Base-by-base conservation (phyloP, 2,329 filamentous ascomycete species). In the Paecilomyces sp. region DNA sequence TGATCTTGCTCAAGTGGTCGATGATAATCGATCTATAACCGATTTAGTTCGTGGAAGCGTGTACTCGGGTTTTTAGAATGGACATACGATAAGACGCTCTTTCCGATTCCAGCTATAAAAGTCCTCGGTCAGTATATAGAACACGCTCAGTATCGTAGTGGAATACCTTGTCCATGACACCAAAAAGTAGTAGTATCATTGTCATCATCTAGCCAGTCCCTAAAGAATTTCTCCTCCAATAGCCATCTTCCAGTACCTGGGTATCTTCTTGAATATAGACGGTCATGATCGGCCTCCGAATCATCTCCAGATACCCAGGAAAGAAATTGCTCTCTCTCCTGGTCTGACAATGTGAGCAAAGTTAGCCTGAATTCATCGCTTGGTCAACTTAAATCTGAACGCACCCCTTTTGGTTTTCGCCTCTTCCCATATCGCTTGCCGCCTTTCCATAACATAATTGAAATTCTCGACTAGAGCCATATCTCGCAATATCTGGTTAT, bases 41-140 rank as follows among this genome's bases (percentile, higher is more conserved):
- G 3, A 33, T 2, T 57, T 15, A 57, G 56, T 22, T 24, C 25
- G 33, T 22, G 54, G 22, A 9, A 36, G 2, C n/a, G 18, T 18
- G 18, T 4, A 8, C 36, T 18, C 18, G n/a, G 36, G 15, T 13
- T 47, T 13, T 41, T 8, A 47, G 30, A 12, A 33, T 24, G 34
- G 1, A 57, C 60, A 57, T 57, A 61, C 60, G 58, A 55, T 15
- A 61, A 25, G 30, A 61, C 36, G 41, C 60, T 61, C 47, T 61
- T 61, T 6, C 60, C 60, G 11, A 36, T 61, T 33, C 60, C 60
- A 57, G 60, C 60, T 61, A 24, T 6, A 18, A 18, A 6, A 22
- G n/a, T 47, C 5, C 5, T 47, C 9, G 18, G 41, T 9, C 41
- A 47, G n/a, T 18, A 47, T 47, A 12, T 12, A 2, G 5, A 51